phyloP scores from a whole-genome alignment of 1,284 basidiomycete species.

The Trichosporon coremiiforme region DNA sequence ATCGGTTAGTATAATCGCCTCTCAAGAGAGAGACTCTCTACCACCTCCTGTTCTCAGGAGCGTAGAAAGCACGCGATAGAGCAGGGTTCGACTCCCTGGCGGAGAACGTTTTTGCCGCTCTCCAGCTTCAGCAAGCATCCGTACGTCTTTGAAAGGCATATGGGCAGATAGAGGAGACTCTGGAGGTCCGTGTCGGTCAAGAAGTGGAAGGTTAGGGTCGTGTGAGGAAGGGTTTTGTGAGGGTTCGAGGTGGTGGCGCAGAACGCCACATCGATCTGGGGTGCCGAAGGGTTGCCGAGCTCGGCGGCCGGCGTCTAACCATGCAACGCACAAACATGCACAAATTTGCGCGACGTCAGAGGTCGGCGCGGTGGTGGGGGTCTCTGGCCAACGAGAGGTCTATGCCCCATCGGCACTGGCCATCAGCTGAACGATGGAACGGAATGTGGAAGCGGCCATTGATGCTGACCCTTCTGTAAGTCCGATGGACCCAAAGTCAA shows the following conservation, averaged over 20 bases:
- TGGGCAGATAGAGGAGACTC: neutral
- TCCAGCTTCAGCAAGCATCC: neutral
- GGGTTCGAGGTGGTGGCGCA: neutral
- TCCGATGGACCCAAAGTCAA: no score
- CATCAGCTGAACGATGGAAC: no score
- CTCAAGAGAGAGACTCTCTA: neutral
- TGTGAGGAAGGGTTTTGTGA: neutral
- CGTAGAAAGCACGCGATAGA: neutral
- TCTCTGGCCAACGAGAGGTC: no score
- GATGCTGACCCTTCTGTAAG: no score
- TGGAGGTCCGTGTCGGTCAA: neutral
- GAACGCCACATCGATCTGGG: neutral
- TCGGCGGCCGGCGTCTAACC: no score
- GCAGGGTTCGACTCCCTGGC: slow-evolving; percentile 10
- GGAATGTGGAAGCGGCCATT: no score
- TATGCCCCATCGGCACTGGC: no score
- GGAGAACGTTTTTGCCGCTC: neutral
- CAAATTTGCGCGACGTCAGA: no score
- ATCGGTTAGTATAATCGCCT: no score
- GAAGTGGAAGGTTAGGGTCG: neutral
- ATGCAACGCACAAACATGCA: no score
- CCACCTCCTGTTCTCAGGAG: neutral
- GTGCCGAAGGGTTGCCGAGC: neutral
- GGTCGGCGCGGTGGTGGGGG: no score
- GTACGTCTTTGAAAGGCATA: no score